phyloP scores from a whole-genome alignment of 371 early-diverging fungal genomes.

The Quaeritorhiza haematococci region DNA sequence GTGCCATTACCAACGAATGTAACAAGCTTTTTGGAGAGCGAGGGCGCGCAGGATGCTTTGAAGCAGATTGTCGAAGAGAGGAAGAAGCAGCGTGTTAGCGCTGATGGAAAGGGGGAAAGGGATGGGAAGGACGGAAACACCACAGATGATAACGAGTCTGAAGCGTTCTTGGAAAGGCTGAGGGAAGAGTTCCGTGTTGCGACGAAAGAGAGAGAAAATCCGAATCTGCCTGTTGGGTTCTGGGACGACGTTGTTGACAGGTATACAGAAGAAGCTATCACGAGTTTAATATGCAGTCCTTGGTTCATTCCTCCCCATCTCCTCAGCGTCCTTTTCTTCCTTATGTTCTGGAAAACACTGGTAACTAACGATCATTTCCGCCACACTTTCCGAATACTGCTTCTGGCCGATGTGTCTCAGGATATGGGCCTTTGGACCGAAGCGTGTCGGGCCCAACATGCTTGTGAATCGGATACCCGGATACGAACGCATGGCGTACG shows the following conservation, averaged over 20 bases:
- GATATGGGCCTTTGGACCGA: conserved; percentile 50
- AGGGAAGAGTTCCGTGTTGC: background rate
- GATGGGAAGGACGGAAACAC: background rate
- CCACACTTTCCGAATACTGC: too few species aligned
- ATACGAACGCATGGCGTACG: conserved; percentile 32
- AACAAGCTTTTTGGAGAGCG: conserved; percentile 44
- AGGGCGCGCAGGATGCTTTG: background rate
- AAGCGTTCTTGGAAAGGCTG: conserved; percentile 1
- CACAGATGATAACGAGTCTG: background rate
- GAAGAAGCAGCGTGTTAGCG: too few species aligned
- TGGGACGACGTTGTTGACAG: background rate
- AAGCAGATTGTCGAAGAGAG: background rate
- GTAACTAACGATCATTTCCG: too few species aligned
- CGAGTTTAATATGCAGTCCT: too few species aligned
- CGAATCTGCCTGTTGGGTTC: background rate
- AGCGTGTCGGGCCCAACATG: conserved; percentile 84
- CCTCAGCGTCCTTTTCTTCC: too few species aligned
- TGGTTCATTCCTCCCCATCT: too few species aligned
- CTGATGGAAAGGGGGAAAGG: too few species aligned
- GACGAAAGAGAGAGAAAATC: too few species aligned
- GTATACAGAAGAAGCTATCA: too few species aligned
- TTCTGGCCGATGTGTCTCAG: too few species aligned
- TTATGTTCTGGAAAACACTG: too few species aligned
- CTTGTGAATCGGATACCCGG: conserved; percentile 67
- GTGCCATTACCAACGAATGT: conserved; percentile 76